Evolutionary conservation across 345 rosid species (phyloP).

Genomic region (Pelargonium nanum): DNA sequence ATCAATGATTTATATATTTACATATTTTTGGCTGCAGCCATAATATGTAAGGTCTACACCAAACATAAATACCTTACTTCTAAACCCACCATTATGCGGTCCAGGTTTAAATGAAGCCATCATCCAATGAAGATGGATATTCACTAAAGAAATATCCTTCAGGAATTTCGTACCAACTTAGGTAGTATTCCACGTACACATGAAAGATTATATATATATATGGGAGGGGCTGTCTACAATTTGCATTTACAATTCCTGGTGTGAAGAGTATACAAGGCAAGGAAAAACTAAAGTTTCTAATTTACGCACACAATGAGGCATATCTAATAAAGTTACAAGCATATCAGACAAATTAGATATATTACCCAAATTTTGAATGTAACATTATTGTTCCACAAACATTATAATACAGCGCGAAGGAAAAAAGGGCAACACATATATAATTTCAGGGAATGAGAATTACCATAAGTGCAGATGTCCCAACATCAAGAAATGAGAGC

Average conservation of each 20-base stretch:
- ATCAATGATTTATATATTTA: too few species aligned
- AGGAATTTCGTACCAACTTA: not conserved
- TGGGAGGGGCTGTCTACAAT: too few species aligned
- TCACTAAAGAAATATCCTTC: not conserved
- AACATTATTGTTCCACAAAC: not conserved
- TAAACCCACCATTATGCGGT: not conserved
- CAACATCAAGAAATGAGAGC: conserved; percentile 87
- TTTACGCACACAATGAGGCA: too few species aligned
- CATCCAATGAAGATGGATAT: not conserved
- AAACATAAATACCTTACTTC: not conserved
- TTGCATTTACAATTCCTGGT: not conserved
- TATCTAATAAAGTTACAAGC: not conserved
- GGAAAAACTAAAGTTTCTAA: not conserved
- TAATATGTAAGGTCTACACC: not conserved
- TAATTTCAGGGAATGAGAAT: conserved; percentile 8
- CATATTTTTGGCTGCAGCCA: too few species aligned
- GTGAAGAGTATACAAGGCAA: not conserved
- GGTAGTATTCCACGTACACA: not conserved
- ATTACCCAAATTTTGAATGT: not conserved
- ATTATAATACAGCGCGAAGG: not conserved
- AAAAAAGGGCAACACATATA: not conserved
- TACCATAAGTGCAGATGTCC: conserved; percentile 94
- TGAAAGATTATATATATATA: too few species aligned
- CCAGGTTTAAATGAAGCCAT: not conserved
- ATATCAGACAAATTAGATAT: not conserved